Percentiles rank a stretch among this genome's conserved stretches.
These are phyloP conservation scores for Cucurbita ficifolia DNA, from an alignment of 306 rosid genomes.

Conservation along the genomic window DNA sequence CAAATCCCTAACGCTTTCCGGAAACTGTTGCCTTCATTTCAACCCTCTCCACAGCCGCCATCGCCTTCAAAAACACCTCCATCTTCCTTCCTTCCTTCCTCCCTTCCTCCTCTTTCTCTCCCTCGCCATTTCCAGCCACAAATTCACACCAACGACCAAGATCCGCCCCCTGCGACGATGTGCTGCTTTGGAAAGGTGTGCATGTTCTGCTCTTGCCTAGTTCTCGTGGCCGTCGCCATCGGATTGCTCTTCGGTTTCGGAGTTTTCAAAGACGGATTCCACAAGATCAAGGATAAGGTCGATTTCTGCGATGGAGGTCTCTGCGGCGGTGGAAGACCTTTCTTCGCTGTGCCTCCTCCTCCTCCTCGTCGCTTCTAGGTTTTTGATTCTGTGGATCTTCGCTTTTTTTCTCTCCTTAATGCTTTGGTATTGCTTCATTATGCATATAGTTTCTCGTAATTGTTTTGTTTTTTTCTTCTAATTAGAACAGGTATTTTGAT, in stretches of 20 bases:
- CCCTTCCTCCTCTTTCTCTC: neutral
- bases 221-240: conserved; percentile 31
- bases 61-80: neutral
- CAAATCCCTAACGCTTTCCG: neutral
- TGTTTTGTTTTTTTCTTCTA: neutral
- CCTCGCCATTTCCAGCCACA: neutral
- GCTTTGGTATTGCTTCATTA: neutral
- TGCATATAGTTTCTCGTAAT: neutral
- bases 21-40: neutral
- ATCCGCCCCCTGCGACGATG: conserved; percentile 16
- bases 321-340: conserved; percentile 17
- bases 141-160: neutral
- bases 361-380: conserved; percentile 10
- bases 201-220: conserved; percentile 57
- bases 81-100: neutral
- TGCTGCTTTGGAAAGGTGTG: conserved; percentile 40
- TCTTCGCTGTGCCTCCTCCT: conserved; percentile 13
- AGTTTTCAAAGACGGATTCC: conserved; percentile 66
- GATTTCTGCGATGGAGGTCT: conserved; percentile 26
- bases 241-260: conserved; percentile 65
- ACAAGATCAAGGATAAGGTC: conserved; percentile 43
- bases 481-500: neutral
- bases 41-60: neutral
- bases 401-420: neutral
- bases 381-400: neutral